Evolutionary conservation across 352 stramenopile species (phyloP).

Genomic region (Pythium rishiriense): DNA sequence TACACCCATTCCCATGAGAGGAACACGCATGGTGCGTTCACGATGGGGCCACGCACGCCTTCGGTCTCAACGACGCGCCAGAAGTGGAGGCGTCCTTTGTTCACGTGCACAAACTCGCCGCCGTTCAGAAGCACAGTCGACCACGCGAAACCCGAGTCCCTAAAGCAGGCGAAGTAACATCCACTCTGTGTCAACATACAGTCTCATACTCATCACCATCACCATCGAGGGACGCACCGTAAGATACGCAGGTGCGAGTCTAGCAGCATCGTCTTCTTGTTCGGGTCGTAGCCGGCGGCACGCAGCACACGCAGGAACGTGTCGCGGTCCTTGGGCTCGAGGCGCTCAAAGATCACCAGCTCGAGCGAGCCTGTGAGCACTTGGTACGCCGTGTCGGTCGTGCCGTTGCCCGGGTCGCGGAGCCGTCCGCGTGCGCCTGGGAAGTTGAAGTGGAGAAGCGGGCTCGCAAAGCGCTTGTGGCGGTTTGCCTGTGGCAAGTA

Average conservation of each 20-base stretch:
- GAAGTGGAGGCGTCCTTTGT: constrained; percentile 84
- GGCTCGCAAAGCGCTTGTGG: constrained; percentile 64
- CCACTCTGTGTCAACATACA: too few species aligned
- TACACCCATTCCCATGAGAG: constrained; percentile 87
- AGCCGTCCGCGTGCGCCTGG: constrained; percentile 62
- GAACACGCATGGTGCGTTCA: constrained; percentile 68
- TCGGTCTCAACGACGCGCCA: constrained; percentile 74
- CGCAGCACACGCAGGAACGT: constrained; percentile 66
- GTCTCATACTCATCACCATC: background rate
- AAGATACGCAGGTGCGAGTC: constrained; percentile 70
- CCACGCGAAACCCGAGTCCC: constrained; percentile 65
- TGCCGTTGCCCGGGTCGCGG: constrained; percentile 71
- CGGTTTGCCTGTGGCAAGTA: constrained; percentile 69
- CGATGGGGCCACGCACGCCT: constrained; percentile 32
- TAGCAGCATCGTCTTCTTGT: constrained; percentile 71
- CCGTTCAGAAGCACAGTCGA: constrained; percentile 74
- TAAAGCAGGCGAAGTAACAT: background rate
- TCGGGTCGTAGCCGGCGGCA: constrained; percentile 56
- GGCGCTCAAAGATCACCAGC: constrained; percentile 83
- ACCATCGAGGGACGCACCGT: constrained; percentile 26
- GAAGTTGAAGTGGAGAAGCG: constrained; percentile 78
- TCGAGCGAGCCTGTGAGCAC: constrained; percentile 77
- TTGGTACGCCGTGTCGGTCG: constrained; percentile 79
- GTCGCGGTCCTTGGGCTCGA: constrained; percentile 59
- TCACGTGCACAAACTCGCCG: constrained; percentile 84